Percentiles rank a stretch among this genome's conserved stretches.
These are phyloP conservation scores for Candida succiphila DNA, from an alignment of 805 yeast genomes.

Conservation along the genomic window DNA sequence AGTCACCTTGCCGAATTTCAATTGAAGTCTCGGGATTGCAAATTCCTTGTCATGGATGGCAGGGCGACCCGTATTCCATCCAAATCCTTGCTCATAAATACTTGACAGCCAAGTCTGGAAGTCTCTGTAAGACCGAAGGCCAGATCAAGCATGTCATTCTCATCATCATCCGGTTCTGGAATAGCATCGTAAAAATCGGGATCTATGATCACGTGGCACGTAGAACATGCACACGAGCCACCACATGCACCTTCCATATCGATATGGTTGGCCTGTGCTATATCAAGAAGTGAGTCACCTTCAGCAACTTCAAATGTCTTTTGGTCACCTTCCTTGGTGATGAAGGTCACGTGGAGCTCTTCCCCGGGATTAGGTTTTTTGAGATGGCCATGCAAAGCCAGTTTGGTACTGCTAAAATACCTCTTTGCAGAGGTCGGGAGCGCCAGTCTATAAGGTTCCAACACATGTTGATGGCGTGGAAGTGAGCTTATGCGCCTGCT, in stretches of 20 bases:
- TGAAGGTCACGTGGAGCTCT: slow-evolving; percentile 78
- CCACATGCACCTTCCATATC: slow-evolving; percentile 99
- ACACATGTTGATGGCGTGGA: no score
- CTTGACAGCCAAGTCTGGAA: slow-evolving; percentile 91
- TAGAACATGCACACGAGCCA: slow-evolving; percentile 97
- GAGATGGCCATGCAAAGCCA: slow-evolving; percentile 64
- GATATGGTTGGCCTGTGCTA: slow-evolving; percentile 86
- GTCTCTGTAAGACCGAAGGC: slow-evolving; percentile 98
- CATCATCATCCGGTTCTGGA: slow-evolving; percentile 96
- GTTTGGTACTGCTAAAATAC: slow-evolving; percentile 8
- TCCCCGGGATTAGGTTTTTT: slow-evolving; percentile 91
- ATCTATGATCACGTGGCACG: slow-evolving; percentile 94
- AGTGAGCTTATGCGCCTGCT: no score
- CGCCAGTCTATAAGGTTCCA: no score
- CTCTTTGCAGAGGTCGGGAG: neutral
- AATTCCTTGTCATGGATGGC: slow-evolving; percentile 95
- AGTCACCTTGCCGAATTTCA: no score
- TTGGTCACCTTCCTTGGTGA: slow-evolving; percentile 86
- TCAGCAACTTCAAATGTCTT: slow-evolving; percentile 76
- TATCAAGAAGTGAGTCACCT: slow-evolving; percentile 86
- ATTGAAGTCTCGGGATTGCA: slow-evolving; percentile 72
- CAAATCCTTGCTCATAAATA: slow-evolving; percentile 76
- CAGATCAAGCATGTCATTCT: slow-evolving; percentile 94
- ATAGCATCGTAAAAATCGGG: slow-evolving; percentile 87
- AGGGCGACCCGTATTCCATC: slow-evolving; percentile 93